Evolutionary conservation across 371 early-diverging fungal genomes (phyloP).

Genomic region (Catenaria anguillulae): DNA sequence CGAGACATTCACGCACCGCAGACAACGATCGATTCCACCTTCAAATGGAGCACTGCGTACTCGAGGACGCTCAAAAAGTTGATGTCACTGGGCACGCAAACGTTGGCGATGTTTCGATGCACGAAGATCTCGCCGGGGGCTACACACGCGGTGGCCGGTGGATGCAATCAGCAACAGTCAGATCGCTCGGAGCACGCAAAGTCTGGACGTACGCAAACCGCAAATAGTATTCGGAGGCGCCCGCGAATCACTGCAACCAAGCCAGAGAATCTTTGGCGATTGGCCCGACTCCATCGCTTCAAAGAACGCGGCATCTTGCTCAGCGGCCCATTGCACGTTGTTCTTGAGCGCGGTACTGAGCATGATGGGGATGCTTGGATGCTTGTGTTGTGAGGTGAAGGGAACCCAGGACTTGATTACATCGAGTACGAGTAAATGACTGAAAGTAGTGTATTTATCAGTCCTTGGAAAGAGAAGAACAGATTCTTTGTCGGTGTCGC

Average conservation of each 20-base stretch:
- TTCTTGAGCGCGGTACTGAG: neutral
- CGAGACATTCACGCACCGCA: no score
- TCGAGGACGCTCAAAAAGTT: constrained; percentile 73
- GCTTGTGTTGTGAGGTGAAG: no score
- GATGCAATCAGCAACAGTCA: constrained; percentile 5
- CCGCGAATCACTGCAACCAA: constrained; percentile 78
- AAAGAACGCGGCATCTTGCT: constrained; percentile 37
- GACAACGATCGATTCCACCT: constrained; percentile 81
- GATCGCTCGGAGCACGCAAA: neutral
- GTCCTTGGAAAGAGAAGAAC: no score
- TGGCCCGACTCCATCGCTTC: constrained; percentile 49
- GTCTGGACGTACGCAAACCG: neutral
- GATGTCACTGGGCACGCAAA: constrained; percentile 55
- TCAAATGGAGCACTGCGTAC: constrained; percentile 77
- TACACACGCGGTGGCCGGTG: constrained; percentile 14
- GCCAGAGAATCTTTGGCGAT: constrained; percentile 77
- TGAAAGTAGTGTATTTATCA: no score
- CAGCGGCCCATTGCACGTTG: constrained; percentile 40
- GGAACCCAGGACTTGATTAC: no score
- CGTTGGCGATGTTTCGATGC: constrained; percentile 91
- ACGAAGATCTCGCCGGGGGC: constrained; percentile 82
- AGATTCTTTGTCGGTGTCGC: no score
- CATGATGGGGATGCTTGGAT: neutral
- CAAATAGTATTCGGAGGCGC: constrained; percentile 5
- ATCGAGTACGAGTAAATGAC: no score